A percentile compares a stretch with the other conserved stretches of the same genome.
phyloP scores from a whole-genome alignment of 345 rosid genomes.

The Hibiscus syriacus region DNA sequence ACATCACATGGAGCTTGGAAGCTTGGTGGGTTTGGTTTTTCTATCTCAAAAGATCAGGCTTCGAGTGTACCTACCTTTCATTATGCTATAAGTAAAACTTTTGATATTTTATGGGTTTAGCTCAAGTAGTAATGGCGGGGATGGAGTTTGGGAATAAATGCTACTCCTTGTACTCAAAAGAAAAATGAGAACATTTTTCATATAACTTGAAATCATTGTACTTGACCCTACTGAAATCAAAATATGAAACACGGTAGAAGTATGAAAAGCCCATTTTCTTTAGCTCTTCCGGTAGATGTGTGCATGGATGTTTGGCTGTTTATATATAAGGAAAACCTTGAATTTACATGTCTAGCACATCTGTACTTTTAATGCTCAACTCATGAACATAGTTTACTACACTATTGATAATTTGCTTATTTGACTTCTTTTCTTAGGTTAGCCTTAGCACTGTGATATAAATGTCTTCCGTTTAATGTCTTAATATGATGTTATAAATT shows the following conservation, averaged over 20 bases:
- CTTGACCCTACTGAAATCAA: not conserved
- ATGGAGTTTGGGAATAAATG: not conserved
- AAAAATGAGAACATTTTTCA: too few relatives aligned
- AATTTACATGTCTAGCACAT: not conserved
- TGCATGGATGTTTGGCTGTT: too few relatives aligned
- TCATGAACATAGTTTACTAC: not conserved
- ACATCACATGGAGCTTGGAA: too few relatives aligned
- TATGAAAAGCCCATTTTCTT: not conserved
- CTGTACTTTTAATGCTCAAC: not conserved
- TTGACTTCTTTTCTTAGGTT: not conserved
- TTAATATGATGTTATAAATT: too few relatives aligned
- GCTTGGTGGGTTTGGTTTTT: conserved; percentile 97
- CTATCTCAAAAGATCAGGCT: conserved; percentile 59
- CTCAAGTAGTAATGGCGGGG: too few relatives aligned
- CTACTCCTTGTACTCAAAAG: not conserved
- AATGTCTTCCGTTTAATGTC: not conserved
- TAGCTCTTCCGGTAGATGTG: too few relatives aligned
- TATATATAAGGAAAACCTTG: not conserved
- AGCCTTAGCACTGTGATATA: not conserved
- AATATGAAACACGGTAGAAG: too few relatives aligned
- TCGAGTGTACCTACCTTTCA: conserved; percentile 59
- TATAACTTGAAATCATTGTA: not conserved
- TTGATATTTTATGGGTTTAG: conserved; percentile 1
- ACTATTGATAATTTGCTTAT: too few relatives aligned
- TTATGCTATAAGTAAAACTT: conserved; percentile 61